A percentile compares a stretch with the other conserved stretches of the same genome.
phyloP scores from a whole-genome alignment of 139 green algal species.

The Closterium sp. region DNA sequence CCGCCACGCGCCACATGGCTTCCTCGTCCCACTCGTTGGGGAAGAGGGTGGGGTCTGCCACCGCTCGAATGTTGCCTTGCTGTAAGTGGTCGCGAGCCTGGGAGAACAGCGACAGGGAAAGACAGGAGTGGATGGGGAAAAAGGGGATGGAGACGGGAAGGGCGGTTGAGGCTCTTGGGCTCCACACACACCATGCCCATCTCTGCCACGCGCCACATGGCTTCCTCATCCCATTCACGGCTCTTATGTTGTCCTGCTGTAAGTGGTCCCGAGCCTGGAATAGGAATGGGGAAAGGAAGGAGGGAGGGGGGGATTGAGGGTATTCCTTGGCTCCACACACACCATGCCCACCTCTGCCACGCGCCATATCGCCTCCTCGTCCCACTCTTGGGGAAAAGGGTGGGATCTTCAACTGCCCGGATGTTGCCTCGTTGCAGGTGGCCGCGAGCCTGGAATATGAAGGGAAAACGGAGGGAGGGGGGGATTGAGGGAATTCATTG shows the following conservation, averaged over 20 bases:
- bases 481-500: conserved; percentile 4
- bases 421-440: too few relatives aligned
- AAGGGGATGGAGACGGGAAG: too few relatives aligned
- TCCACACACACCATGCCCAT: conserved; percentile 18
- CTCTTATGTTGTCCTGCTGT: conserved; percentile 20
- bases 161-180: neutral
- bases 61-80: conserved; percentile 11
- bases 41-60: conserved; percentile 9
- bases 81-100: conserved; percentile 30
- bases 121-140: too few relatives aligned
- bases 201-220: conserved; percentile 35
- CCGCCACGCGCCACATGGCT: conserved; percentile 33
- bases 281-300: too few relatives aligned
- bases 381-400: too few relatives aligned
- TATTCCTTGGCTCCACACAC: neutral
- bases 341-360: conserved; percentile 34
- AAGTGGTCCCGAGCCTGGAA: conserved; percentile 20
- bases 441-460: too few relatives aligned
- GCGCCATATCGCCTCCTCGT: conserved; percentile 28
- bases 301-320: neutral
- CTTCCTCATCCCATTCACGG: conserved; percentile 14
- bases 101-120: neutral
- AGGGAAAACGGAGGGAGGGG: too few relatives aligned
- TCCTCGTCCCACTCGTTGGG: conserved; percentile 5
- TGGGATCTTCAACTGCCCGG: too few relatives aligned